These are phyloP conservation scores for Botryosphaeria dothidea DNA, from an alignment of 2,329 filamentous ascomycete genomes.

Conservation along the genomic window DNA sequence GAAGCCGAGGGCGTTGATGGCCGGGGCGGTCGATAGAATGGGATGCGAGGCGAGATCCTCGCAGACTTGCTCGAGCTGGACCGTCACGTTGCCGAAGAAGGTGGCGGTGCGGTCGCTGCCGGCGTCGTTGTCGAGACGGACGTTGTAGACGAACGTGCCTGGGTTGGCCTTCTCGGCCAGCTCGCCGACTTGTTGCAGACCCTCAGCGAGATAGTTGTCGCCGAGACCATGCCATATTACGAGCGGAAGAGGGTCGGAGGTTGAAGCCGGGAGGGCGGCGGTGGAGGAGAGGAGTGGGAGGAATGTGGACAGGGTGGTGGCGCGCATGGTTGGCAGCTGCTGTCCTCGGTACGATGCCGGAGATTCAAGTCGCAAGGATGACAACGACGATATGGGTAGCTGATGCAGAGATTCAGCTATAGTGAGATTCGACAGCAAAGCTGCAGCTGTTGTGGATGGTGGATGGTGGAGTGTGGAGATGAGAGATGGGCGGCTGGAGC, in stretches of 20 bases:
- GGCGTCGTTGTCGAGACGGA: slow-evolving; percentile 68
- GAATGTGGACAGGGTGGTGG: background rate
- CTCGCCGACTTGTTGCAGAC: slow-evolving; percentile 69
- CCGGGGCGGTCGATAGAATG: slow-evolving; percentile 78
- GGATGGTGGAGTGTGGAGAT: background rate
- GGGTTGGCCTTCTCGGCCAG: slow-evolving; percentile 74
- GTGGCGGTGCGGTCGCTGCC: slow-evolving; percentile 75
- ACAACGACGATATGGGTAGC: background rate
- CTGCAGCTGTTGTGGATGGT: background rate
- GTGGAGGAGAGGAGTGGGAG: slow-evolving; percentile 20
- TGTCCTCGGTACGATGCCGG: background rate
- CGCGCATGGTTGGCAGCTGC: slow-evolving; percentile 3
- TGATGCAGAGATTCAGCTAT: no score
- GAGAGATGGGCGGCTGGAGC: background rate
- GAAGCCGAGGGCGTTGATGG: slow-evolving; percentile 89
- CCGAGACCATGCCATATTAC: slow-evolving; percentile 92
- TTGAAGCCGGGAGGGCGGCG: slow-evolving; percentile 23
- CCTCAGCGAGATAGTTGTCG: slow-evolving; percentile 74
- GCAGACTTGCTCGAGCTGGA: slow-evolving; percentile 77
- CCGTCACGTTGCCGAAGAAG: slow-evolving; percentile 87
- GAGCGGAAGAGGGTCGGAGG: slow-evolving; percentile 64
- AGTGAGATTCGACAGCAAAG: background rate
- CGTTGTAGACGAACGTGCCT: slow-evolving; percentile 79
- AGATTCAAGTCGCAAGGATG: background rate
- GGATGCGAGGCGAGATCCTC: slow-evolving; percentile 71